Evolutionary conservation across 1,284 basidiomycete species (phyloP).

Genomic region (Cronartium quercuum): DNA sequence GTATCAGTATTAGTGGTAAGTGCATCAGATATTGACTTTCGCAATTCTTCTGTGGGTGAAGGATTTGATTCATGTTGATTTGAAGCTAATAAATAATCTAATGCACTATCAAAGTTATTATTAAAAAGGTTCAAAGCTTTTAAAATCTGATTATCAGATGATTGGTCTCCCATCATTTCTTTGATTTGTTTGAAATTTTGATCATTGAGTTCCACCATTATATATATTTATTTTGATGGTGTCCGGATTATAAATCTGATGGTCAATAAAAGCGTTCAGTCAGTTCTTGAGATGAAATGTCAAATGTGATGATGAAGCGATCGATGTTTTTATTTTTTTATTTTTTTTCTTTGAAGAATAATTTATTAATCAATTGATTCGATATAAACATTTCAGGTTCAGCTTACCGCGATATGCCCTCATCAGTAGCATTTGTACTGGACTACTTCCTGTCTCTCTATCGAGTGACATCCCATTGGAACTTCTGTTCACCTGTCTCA

Average conservation of each 20-base stretch:
- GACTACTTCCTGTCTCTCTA: no score
- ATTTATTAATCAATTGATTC: no score
- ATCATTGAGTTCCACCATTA: not conserved
- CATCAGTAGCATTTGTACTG: no score
- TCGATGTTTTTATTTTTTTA: no score
- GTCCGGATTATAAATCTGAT: no score
- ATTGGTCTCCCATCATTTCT: slow-evolving; percentile 26
- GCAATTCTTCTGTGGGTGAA: not conserved
- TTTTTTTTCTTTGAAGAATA: no score
- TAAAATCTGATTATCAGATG: slow-evolving; percentile 1
- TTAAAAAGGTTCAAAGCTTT: slow-evolving; percentile 21
- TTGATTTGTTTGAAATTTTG: slow-evolving; percentile 5
- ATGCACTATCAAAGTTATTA: slow-evolving; percentile 23
- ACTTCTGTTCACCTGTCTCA: no score
- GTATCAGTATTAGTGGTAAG: slow-evolving; percentile 5
- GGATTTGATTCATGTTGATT: not conserved
- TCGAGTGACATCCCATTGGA: no score
- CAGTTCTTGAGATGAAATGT: not conserved
- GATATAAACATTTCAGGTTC: no score
- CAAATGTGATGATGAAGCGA: no score
- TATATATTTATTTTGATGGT: not conserved
- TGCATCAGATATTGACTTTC: slow-evolving; percentile 27
- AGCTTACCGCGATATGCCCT: no score
- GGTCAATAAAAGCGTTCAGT: not conserved
- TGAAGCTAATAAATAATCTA: slow-evolving; percentile 21